A percentile compares a stretch with the other conserved stretches of the same genome.
phyloP scores from a whole-genome alignment of 768 basidiomycete genomes.

The Megacollybia marginata region DNA sequence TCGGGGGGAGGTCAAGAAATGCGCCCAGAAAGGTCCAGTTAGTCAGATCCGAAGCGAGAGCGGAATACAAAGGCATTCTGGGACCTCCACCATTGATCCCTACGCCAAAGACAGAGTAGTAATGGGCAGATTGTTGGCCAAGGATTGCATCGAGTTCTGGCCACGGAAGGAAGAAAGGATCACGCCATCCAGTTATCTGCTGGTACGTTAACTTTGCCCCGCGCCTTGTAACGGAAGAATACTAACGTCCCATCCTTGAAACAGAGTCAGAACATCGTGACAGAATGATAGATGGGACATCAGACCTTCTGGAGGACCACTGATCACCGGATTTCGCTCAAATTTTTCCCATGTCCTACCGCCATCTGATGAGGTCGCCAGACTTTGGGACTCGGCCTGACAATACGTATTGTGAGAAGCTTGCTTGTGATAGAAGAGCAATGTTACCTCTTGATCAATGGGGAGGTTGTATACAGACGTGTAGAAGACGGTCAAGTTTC shows the following conservation, averaged over 20 bases:
- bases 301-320: not conserved
- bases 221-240: not conserved
- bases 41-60: not conserved
- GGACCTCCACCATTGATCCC: not conserved
- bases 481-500: not conserved
- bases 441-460: not conserved
- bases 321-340: not conserved
- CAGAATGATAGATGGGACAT: not conserved
- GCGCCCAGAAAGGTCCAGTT: not conserved
- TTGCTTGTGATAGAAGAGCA: not conserved
- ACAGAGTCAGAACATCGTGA: not conserved
- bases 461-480: not conserved
- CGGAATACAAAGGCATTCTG: not conserved
- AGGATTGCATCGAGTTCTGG: not conserved
- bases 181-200: not conserved
- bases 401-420: not conserved
- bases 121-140: not conserved
- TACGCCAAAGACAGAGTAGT: not conserved
- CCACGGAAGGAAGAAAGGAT: not conserved
- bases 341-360: not conserved
- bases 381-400: not conserved
- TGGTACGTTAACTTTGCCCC: not conserved
- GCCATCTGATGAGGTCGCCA: not conserved
- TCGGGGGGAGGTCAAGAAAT: not conserved
- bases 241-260: not conserved